These are phyloP conservation scores for Fistulinella prunicolor DNA, from an alignment of 768 basidiomycete species.

Conservation along the genomic window DNA sequence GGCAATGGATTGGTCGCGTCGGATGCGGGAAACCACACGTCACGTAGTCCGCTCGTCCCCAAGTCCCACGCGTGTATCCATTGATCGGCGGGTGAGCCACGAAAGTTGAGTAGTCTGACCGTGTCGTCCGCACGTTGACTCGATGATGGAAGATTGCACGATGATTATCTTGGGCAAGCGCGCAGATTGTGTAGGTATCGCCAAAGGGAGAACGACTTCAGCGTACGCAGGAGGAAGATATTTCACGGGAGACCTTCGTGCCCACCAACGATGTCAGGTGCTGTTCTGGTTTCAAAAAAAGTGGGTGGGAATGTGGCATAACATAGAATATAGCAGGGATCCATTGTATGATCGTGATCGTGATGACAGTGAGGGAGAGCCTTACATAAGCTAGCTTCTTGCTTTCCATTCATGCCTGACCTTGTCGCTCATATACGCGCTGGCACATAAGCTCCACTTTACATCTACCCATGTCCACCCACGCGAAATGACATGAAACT, in stretches of 20 bases:
- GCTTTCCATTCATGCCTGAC: too few relatives aligned
- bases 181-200: slow-evolving; percentile 31
- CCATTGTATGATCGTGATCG: too few relatives aligned
- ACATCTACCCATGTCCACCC: too few relatives aligned
- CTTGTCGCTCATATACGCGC: too few relatives aligned
- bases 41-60: not conserved
- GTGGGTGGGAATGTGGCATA: too few relatives aligned
- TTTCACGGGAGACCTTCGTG: slow-evolving; percentile 24
- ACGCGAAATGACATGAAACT: too few relatives aligned
- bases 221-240: slow-evolving; percentile 39
- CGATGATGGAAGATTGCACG: not conserved
- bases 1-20: not conserved
- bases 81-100: not conserved
- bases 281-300: not conserved
- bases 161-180: slow-evolving; percentile 36
- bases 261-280: slow-evolving; percentile 10
- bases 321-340: too few relatives aligned
- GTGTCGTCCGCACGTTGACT: not conserved
- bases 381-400: too few relatives aligned
- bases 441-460: too few relatives aligned
- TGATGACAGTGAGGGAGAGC: too few relatives aligned
- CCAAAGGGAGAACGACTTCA: slow-evolving; percentile 30
- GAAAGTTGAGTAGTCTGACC: not conserved
- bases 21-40: not conserved
- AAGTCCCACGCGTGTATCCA: not conserved